These are phyloP conservation scores for Fusarium lyarnte DNA, from an alignment of 2,329 filamentous ascomycete genomes.

Conservation along the genomic window DNA sequence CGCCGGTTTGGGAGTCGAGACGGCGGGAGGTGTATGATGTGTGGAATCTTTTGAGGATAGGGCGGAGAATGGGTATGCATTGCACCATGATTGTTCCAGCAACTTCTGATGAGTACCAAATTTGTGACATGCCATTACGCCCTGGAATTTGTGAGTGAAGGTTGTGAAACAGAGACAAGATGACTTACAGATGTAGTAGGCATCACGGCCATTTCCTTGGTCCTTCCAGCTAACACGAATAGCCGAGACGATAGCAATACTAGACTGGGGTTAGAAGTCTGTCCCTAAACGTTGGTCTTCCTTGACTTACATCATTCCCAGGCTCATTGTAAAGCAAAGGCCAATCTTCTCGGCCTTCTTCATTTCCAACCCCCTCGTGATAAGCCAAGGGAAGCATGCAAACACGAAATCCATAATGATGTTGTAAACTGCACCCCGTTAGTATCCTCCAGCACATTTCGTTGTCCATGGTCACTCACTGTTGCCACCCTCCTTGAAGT, in stretches of 20 bases:
- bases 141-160: constrained; percentile 6
- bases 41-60: constrained; percentile 50
- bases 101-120: constrained; percentile 59
- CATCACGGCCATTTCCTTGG: constrained; percentile 55
- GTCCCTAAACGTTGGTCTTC: rapidly evolving
- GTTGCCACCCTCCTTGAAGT: constrained; percentile 62
- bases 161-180: too few species aligned
- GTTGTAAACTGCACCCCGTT: constrained; percentile 55
- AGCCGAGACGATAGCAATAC: constrained; percentile 59
- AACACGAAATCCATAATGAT: constrained; percentile 64
- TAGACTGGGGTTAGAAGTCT: constrained; percentile 13
- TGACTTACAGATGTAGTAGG: constrained; percentile 56
- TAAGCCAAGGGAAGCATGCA: constrained; percentile 60
- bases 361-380: constrained; percentile 60
- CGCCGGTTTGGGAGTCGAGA: constrained; percentile 29
- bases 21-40: constrained; percentile 38
- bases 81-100: constrained; percentile 65
- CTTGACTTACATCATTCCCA: constrained; percentile 55
- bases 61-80: constrained; percentile 61
- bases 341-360: constrained; percentile 59
- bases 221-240: constrained; percentile 61
- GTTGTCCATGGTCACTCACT: constrained; percentile 45
- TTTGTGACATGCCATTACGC: constrained; percentile 42
- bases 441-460: neutral
- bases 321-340: constrained; percentile 60